A percentile compares a stretch with the other conserved stretches of the same genome.
These are phyloP conservation scores for Fragilaria radians DNA, from an alignment of 108 stramenopile genomes.

Conservation along the genomic window DNA sequence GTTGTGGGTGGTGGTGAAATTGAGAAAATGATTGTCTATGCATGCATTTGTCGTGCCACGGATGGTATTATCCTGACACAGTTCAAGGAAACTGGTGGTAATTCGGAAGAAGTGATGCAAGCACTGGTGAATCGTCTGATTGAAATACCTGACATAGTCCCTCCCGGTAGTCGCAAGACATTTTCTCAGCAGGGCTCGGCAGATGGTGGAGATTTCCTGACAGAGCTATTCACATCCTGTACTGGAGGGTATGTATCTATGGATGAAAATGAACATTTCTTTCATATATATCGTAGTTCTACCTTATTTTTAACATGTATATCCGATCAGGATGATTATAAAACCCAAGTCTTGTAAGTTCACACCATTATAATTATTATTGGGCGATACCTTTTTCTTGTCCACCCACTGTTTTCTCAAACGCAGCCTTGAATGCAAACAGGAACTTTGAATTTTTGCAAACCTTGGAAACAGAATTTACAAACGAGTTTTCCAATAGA, in stretches of 20 bases:
- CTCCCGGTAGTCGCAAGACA: slow-evolving; percentile 52
- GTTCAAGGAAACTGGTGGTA: slow-evolving; percentile 39
- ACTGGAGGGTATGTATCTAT: slow-evolving; percentile 10
- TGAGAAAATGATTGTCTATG: slow-evolving; percentile 81
- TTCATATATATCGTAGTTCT: slow-evolving; percentile 48
- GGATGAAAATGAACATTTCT: slow-evolving; percentile 50
- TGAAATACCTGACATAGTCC: slow-evolving; percentile 41
- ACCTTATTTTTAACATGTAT: slow-evolving; percentile 58
- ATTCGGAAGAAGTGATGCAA: slow-evolving; percentile 55
- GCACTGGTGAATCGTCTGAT: slow-evolving; percentile 45
- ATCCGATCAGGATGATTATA: slow-evolving; percentile 47
- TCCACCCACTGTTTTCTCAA: too few species aligned
- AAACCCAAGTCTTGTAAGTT: slow-evolving; percentile 46
- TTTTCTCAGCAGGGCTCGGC: slow-evolving; percentile 46
- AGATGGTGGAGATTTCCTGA: slow-evolving; percentile 28
- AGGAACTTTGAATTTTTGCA: slow-evolving; percentile 67
- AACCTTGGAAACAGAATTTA: slow-evolving; percentile 48
- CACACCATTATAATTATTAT: too few species aligned
- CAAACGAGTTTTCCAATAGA: slow-evolving; percentile 17
- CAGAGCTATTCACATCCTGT: slow-evolving; percentile 28
- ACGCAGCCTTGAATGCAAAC: too few species aligned
- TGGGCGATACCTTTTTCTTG: too few species aligned
- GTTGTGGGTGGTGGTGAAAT: too few species aligned
- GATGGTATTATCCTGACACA: slow-evolving; percentile 66
- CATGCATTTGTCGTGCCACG: slow-evolving; percentile 50